Evolutionary conservation across 805 yeast genomes (phyloP).

Genomic region (Millerozyma acaciae): DNA sequence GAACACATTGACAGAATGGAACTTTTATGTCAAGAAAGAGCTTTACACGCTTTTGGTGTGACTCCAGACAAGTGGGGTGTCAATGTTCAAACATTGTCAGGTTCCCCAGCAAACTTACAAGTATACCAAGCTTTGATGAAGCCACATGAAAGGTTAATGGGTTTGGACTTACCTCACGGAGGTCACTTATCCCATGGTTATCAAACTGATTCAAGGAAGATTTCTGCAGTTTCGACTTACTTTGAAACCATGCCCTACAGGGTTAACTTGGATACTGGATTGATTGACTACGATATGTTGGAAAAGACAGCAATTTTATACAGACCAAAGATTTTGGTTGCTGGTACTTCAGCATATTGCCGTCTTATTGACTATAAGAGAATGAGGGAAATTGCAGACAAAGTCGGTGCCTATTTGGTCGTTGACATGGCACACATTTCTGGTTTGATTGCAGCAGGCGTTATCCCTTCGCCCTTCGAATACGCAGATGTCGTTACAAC

Average conservation of each 20-base stretch:
- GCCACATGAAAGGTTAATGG: conserved; percentile 93
- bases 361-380: conserved; percentile 85
- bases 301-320: conserved; percentile 77
- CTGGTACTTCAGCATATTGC: conserved; percentile 96
- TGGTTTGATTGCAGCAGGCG: conserved; percentile 93
- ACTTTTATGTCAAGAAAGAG: conserved; percentile 84
- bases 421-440: conserved; percentile 98
- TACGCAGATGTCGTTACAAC: conserved; percentile 96
- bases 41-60: conserved; percentile 75
- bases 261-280: conserved; percentile 78
- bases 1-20: conserved; percentile 92
- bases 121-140: conserved; percentile 86
- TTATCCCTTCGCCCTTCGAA: conserved; percentile 87
- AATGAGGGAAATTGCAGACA: conserved; percentile 88
- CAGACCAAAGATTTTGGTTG: conserved; percentile 93
- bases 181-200: conserved; percentile 98
- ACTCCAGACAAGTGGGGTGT: conserved; percentile 92
- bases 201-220: conserved; percentile 85
- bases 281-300: conserved; percentile 87
- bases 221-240: conserved; percentile 87
- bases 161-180: conserved; percentile 96
- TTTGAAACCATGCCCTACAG: conserved; percentile 98
- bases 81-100: conserved; percentile 91
- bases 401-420: conserved; percentile 87
- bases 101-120: conserved; percentile 95